Percentiles rank a stretch among this genome's conserved stretches.
phyloP scores from a whole-genome alignment of 2,329 filamentous ascomycete species.

The Dactylellina leptospora region DNA sequence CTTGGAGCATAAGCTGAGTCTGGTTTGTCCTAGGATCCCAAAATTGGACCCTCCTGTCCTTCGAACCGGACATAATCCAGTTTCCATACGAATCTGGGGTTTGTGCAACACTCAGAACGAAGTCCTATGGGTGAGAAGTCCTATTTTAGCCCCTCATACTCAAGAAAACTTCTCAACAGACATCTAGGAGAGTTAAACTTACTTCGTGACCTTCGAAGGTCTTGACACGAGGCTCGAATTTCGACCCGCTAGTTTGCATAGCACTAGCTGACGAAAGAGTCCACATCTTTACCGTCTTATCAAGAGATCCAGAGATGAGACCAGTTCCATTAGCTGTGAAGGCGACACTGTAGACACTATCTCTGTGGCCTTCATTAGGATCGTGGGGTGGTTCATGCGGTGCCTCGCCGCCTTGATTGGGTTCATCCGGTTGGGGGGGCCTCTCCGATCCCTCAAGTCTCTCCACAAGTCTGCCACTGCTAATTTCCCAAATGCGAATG shows the following conservation, averaged over 20 bases:
- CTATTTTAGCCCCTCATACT: neutral
- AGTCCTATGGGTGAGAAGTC: slow-evolving; percentile 71
- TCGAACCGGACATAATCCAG: slow-evolving; percentile 97
- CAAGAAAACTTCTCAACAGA: neutral
- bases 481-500: slow-evolving; percentile 50
- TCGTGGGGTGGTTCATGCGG: slow-evolving; percentile 63
- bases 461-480: slow-evolving; percentile 72
- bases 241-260: slow-evolving; percentile 73
- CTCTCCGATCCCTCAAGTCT: slow-evolving; percentile 70
- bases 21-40: slow-evolving; percentile 95
- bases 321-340: slow-evolving; percentile 64
- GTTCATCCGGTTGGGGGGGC: slow-evolving; percentile 77
- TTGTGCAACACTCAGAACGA: slow-evolving; percentile 92
- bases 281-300: slow-evolving; percentile 80
- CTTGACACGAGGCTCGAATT: slow-evolving; percentile 91
- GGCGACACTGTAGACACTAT: slow-evolving; percentile 63
- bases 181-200: slow-evolving; percentile 58
- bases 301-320: slow-evolving; percentile 98
- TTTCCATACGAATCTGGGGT: slow-evolving; percentile 79
- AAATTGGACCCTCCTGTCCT: slow-evolving; percentile 97
- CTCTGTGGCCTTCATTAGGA: slow-evolving; percentile 46
- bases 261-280: slow-evolving; percentile 79
- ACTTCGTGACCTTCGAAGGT: slow-evolving; percentile 97
- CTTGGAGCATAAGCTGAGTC: slow-evolving; percentile 97
- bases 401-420: slow-evolving; percentile 79